These are phyloP conservation scores for Calocybe indica DNA, from an alignment of 768 basidiomycete species.

Conservation along the genomic window DNA sequence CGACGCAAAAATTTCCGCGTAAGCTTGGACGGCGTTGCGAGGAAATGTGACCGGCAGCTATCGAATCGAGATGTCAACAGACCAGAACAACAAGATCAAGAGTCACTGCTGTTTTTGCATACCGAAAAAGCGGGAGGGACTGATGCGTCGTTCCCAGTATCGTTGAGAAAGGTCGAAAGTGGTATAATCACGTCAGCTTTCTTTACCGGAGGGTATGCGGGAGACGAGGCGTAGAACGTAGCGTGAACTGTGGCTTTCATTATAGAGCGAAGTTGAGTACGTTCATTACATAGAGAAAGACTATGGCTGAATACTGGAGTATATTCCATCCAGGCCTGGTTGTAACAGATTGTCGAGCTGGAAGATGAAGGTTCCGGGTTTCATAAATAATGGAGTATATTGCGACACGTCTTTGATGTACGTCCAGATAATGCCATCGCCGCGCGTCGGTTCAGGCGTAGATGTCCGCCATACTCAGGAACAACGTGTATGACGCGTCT, in stretches of 20 bases:
- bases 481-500: neutral
- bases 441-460: slow-evolving; percentile 65
- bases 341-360: slow-evolving; percentile 68
- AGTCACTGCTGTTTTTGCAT: neutral
- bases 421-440: slow-evolving; percentile 75
- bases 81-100: neutral
- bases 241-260: slow-evolving; percentile 56
- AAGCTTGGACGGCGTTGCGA: slow-evolving; percentile 58
- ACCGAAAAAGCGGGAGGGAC: slow-evolving; percentile 74
- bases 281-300: neutral
- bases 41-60: slow-evolving; percentile 69
- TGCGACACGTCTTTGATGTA: slow-evolving; percentile 71
- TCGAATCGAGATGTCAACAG: neutral
- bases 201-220: slow-evolving; percentile 47
- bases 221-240: slow-evolving; percentile 64
- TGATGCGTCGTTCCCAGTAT: slow-evolving; percentile 66
- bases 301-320: slow-evolving; percentile 45
- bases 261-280: neutral
- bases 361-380: slow-evolving; percentile 63
- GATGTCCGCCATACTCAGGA: slow-evolving; percentile 70
- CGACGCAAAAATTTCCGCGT: slow-evolving; percentile 68
- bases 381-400: slow-evolving; percentile 64
- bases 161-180: slow-evolving; percentile 56
- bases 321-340: slow-evolving; percentile 54
- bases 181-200: slow-evolving; percentile 65